phyloP scores from a whole-genome alignment of 2,329 filamentous ascomycete species.

The Claviceps sp. region DNA sequence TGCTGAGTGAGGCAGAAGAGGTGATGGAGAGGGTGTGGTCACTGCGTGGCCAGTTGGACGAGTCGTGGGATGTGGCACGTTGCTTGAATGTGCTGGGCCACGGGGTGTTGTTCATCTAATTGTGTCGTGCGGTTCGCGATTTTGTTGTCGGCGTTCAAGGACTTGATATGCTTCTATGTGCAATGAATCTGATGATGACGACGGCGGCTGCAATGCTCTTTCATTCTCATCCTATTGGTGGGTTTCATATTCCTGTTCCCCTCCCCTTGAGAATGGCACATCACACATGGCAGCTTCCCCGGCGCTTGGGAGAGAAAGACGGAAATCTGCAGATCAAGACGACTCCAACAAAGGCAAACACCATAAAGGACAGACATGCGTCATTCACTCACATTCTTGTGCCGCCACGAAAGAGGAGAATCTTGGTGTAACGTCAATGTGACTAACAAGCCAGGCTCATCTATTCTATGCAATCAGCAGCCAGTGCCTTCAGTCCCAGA shows the following conservation, averaged over 20 bases:
- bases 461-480: not conserved
- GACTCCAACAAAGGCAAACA: too few species aligned
- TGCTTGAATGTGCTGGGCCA: constrained; percentile 29
- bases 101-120: constrained; percentile 24
- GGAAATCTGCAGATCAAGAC: too few species aligned
- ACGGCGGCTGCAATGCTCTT: too few species aligned
- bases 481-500: constrained; percentile 9
- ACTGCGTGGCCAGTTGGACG: constrained; percentile 23
- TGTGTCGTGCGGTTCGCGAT: not conserved
- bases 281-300: too few species aligned
- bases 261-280: too few species aligned
- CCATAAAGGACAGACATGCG: too few species aligned
- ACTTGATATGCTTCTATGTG: not conserved
- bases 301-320: too few species aligned
- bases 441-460: not conserved
- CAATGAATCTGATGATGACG: not conserved
- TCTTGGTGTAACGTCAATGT: not conserved
- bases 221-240: too few species aligned
- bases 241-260: too few species aligned
- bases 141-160: too few species aligned
- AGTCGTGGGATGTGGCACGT: constrained; percentile 29
- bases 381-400: too few species aligned
- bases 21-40: constrained; percentile 36
- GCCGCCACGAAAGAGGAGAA: not conserved
- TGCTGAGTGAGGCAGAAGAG: constrained; percentile 27